Evolutionary conservation across 129 eudicot species (phyloP), one percentile per base, ranked within the genome.

Genomic region (Oenanthe sinensis): DNA sequence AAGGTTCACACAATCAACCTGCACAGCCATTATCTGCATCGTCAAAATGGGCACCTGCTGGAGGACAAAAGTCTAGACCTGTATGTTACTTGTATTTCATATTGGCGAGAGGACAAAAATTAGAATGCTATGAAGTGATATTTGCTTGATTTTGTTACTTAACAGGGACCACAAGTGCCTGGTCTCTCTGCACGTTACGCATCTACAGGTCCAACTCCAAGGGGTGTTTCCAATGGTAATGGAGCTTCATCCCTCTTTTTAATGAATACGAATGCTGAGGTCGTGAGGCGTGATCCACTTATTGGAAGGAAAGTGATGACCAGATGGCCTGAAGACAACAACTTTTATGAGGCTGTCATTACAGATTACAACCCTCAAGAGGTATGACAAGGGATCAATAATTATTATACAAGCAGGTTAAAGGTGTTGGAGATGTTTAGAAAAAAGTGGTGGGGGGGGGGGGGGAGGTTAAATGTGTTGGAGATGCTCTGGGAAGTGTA

Each of bases 311-410:
- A 85, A 89, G 96, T 91, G 65, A 83, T 89, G 84, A 91, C 96
- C 68, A 88, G 96, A 75, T 93, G 98, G 98, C 98, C 98, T 14
- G 96, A 85, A 46, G 98, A 93, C 77, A 93, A 93, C 78, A 91
- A 84, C 82, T 93, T 93, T 58, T 93, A 93, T 76, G 97, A 93
- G 90, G 98, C 98, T 26, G 81, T 87, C 12, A 89, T 93, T 74
- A 82, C 90, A 26, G 92, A 91, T 79, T 89, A 77, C 80, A 85
- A 89, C 71, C 87, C 86, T 11, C 78, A 77, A 37, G 90, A 90
- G 91, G 92, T 93, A 69, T 60, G 65, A 22, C 33, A n/a, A n/a
- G 33, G 68, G 68, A 10, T 60, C 33, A 3, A n/a, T 60, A n/a
- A n/a, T 55, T 5, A 55, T 48, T 5, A 55, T 48, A 7, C 20